Evolutionary conservation across 257 asterid species (phyloP), one percentile per base, ranked within the genome.

Genomic region (Craterostigma plantagineum): DNA sequence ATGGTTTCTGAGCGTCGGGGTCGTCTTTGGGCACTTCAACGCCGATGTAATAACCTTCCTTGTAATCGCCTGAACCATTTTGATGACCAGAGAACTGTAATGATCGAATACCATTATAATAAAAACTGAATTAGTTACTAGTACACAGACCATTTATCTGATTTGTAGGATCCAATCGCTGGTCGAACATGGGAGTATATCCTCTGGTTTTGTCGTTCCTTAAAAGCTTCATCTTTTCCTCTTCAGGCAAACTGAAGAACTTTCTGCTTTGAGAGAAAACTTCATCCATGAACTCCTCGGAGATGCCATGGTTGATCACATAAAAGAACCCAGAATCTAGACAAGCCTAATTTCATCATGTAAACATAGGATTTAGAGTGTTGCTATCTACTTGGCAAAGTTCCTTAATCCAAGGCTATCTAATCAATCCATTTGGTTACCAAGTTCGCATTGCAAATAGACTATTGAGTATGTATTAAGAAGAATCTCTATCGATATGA

Each of bases 21-120:
- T 76, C 79, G 48, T 63, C 91, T 55, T 80, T 69, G n/a, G 76
- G 38, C 40, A 66, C 64, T 70, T 87, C 92, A 44, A 76, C 42
- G 48, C 98, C 98, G 35, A 82, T 75, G 70, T 82, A 87, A 64
- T 71, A 87, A 46, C 98, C 98, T 66, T 87, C 98, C 63, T 87
- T 87, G 45, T 70, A 79, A 42, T 87, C 98, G 53, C 98, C 98
- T 87, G 63, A 36, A 57, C 42, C 45, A 46, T 33, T 35, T 42
- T 35, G n/a, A n/a, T 50, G 49, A 53, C 34, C 40, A 7, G 10
- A 49, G 42, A 27, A 43, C 13, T 34, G 7, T 27, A n/a, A n/a
- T n/a, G n/a, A n/a, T n/a, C n/a, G n/a, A n/a, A 37, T 10, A 37
- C 41, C 13, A 37, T n/a, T n/a, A n/a, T n/a, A 37, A 10, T 37